Base-by-base conservation (phyloP, 2,329 filamentous ascomycete genomes). In the Aaosphaeria pasadenensis region DNA sequence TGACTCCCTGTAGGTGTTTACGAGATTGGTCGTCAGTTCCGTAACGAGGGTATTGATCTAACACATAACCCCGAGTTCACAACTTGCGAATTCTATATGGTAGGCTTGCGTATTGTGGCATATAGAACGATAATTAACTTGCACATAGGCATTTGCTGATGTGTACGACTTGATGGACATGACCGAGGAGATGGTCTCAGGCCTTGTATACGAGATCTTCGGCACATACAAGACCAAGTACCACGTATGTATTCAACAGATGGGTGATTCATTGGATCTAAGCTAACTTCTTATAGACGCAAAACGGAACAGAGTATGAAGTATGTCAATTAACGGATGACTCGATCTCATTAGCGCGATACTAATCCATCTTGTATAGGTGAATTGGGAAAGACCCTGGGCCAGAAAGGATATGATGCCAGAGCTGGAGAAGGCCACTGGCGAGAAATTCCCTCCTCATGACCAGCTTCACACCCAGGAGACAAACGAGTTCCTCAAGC, bases 11-110 rank as follows among this genome's bases (percentile, higher is more conserved):
- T 24, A 24, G 17, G 17, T 9, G 94, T 99, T 11, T 99, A 96
- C 74, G 94, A 99, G 71, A 84, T 99, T 54, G 94, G 94, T 56
- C 87, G 91, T 57, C 90, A 95, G 70, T 99, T 99, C 83, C 80
- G 94, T 63, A 99, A 99, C 66, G 91, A 96, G 73, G 86, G 88
- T 50, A 87, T 90, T 55, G 90, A 95, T 70, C 77, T 94, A 44
- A 99, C 94, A 6, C 94, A 99, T 79, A 99, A 97, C 78, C 94
- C 89, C 36, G 94, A 99, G 71, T 99, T 99, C 77, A 99, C 94
- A 39, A 95, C 90, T 29, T 89, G 90, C 71, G 94, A 99, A 73
- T 97, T 97, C 76, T 99, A 99, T 75, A 86, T 88, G 82, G 17
- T 24, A 24, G 17, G 17, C 17, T 24, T 24, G 3, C 17, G 17